Base-by-base conservation (phyloP, 2,329 filamentous ascomycete genomes). In the Onygenales sp. region DNA sequence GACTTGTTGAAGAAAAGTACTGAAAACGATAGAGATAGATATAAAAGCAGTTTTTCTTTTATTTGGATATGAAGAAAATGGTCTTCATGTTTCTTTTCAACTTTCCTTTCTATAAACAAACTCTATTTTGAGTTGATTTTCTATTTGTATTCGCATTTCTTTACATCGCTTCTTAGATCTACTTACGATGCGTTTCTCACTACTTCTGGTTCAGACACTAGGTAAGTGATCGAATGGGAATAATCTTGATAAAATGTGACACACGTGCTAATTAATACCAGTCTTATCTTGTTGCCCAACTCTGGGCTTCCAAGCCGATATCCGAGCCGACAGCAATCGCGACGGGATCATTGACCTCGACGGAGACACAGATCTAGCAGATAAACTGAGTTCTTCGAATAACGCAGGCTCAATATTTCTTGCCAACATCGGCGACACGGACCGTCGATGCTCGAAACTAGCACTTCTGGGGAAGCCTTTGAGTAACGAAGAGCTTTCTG, bases 241-340 rank as follows among this genome's bases (percentile, higher is more conserved):
- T 27, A 21, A 49, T 49, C 21, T 27, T 14, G 7, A 4, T 14
- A 39, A 13, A 10, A 11, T 10, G 31, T 10, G 7, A 3, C 17
- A 14, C n/a, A 10, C 3, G n/a, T 49, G 35, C 11, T 49, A 49
- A 49, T 36, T 4, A 13, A 48, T 39, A 7, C 13, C n/a, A 48
- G 33, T 35, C 33, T 11, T 48, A 5, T 48, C 11, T 44, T 45
- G n/a, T 35, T 36, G 8, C n/a, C 21, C 17, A 2, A 27, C 17
- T 36, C n/a, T 43, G 11, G 8, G 38, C 14, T 39, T 54, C 21
- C 52, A 47, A 47, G 55, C 56, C 7, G 59, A 63, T 33, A 64
- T 65, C 45, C 62, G 63, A 7, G 69, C 69, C n/a, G 70, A 72
- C 54, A 69, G 63, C 7, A 71, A 72, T 50, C 66, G 69, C 1